Base-by-base conservation (phyloP, 1,284 basidiomycete genomes). In the Marasmius fiardii region DNA sequence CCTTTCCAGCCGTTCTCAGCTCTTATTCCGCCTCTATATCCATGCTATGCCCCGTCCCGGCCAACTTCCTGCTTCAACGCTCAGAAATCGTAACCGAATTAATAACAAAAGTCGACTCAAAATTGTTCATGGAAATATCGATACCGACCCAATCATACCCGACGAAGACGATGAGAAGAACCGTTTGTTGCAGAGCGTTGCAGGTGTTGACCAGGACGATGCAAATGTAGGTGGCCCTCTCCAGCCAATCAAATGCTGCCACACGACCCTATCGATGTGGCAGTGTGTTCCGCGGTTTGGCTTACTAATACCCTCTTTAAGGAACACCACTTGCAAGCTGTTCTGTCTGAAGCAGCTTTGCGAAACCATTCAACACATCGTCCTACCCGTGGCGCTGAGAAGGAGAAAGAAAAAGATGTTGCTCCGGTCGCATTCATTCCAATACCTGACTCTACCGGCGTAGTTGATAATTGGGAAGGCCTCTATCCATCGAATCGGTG, bases 301-400 rank as follows among this genome's bases (percentile, higher is more conserved):
- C 81, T 89, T 77, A 88, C 82, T 74, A 74, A 86, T 69, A 58
- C 59, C 60, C 61, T 58, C 55, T 67, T 65, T 61, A 78, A 95
- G 93, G 94, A 97, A 81, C 92, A 95, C 68, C 94, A 96, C 71
- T 72, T 97, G 31, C 93, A 95, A 73, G 90, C 90, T 18, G 90
- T 91, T 43, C 78, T 94, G 31, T 86, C 86, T 18, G 89, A 89
- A 50, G 80, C 84, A 31, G 83, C 86, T 10, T 82, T 86, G 60
- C 79, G 83, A 56, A 77, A 78, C 57, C 77, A 79, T 60, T 65
- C 72, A 43, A 68, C 73, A 39, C 65, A 68, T 26, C 75, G 78
- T 16, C 61, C 74, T 18, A 76, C 76, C 4, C 71, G 79, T 43
- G 72, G 71, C 37, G 70, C 70, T 23, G 67, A 78, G 18, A 82